Evolutionary conservation across 495 filamentous ascomycete species (phyloP), one percentile per base, ranked within the genome.

Genomic region (Astrocystis sublimbata): DNA sequence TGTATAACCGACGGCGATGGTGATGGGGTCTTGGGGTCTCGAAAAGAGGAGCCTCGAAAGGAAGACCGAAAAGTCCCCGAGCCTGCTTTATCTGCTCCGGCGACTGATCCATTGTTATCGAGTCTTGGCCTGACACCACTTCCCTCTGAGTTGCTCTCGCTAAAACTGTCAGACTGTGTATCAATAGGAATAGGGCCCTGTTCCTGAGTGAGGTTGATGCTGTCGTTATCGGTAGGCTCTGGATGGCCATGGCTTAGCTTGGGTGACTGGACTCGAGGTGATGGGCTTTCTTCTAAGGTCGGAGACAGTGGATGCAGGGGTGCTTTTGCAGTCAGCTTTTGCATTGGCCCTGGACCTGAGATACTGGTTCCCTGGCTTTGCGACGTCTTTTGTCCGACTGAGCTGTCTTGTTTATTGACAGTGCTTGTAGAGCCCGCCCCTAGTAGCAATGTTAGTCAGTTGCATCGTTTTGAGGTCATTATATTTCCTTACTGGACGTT

Each of bases 211-310:
- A 55, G 21, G 10, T 31, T 15, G 13, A 6, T 13, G 15, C 13
- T 7, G 13, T 1, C 24, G 6, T 43, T 6, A 3, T 33, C n/a
- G n/a, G 12, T 43, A 38, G 38, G 7, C 21, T 31, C 51, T 24
- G 19, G 15, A 23, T 12, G 8, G 41, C 43, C 36, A 23, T 21
- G 9, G 6, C 12, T 35, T 2, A 15, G 26, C 21, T 56, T 56
- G 38, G 15, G 19, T 13, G 13, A 7, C 4, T 46, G 0, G 6
- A 33, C 17, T 46, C 45, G 53, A 23, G 63, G 56, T n/a, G 45
- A 53, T 33, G 60, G 62, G 43, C 60, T 65, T 64, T 76, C 75
- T 58, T 75, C 73, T 12, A 64, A 61, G 4, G 72, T 76, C 17
- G 73, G 74, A 23, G 71, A 72, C 21, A 77, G 68, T 41, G 63